Evolutionary conservation across 352 stramenopile species (phyloP), one percentile per base, ranked within the genome.

Genomic region (Globisporangium apiculatum): DNA sequence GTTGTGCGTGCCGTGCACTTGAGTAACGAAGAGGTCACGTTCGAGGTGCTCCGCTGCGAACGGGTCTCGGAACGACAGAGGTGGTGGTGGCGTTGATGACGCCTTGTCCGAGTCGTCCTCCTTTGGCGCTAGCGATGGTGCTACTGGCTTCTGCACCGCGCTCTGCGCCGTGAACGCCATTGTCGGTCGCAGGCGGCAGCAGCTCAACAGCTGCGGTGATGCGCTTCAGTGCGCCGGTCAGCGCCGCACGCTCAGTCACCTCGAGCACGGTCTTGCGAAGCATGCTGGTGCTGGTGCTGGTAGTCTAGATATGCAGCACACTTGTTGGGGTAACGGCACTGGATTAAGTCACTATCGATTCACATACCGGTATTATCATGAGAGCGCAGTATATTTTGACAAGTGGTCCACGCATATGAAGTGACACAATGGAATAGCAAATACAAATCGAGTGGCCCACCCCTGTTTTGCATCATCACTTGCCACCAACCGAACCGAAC

Each of bases 41-140:
- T 93, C 83, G 14, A 91, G 60, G 49, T 88, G 72, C 50, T 89
- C 77, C 53, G 83, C 75, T 6, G 75, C 76, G 57, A 93, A 93
- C 40, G 83, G 81, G 57, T 93, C 76, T 53, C 70, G 73, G 59
- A 89, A 89, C 47, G 57, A 58, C 11, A 17, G 42, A 53, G 70
- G 67, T 24, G 35, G 42, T n/a, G 42, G 12, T 48, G 10, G 6
- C 12, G 42, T 17, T 48, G 45, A 35, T 49, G 45, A 9, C 24
- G 45, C 45, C 7, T 31, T n/a, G 15, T 9, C n/a, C 45, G 40
- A 43, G 40, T 40, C 15, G 11, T 42, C 11, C 17, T 24, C 14
- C 40, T 48, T 49, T 2, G 53, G 51, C 1, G 53, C 36, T 6
- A 60, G 18, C 31, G 10, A 17, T n/a, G 64, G 15, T 8, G 31